Conservation (phyloP, 805 yeast genomes). For the Scheffersomyces amazonensis region DNA sequence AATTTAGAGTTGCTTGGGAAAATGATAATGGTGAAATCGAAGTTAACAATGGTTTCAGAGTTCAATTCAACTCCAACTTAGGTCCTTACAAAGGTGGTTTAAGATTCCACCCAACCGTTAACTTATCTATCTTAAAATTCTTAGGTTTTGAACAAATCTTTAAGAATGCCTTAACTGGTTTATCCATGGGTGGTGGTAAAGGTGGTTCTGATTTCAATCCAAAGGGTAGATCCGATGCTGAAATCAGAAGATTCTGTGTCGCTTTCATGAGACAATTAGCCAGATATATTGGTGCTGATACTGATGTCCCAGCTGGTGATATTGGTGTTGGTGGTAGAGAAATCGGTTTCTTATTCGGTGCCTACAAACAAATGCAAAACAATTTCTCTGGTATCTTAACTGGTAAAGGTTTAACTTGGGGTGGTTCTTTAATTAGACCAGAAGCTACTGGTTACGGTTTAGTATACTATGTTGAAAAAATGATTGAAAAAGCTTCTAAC, state of each 20-base stretch:
- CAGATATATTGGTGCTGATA: constrained; percentile 94
- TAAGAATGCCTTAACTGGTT: constrained; percentile 96
- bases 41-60: constrained; percentile 97
- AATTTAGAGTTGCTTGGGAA: constrained; percentile 98
- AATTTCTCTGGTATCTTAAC: constrained; percentile 96
- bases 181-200: constrained; percentile 98
- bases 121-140: constrained; percentile 91
- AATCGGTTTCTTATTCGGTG: constrained; percentile 94
- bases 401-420: constrained; percentile 98
- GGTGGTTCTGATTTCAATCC: constrained; percentile 99
- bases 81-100: constrained; percentile 99
- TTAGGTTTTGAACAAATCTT: constrained; percentile 98
- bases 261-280: constrained; percentile 94
- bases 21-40: constrained; percentile 88
- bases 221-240: constrained; percentile 88
- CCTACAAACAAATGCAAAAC: constrained; percentile 89
- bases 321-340: constrained; percentile 98
- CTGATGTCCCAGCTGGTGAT: constrained; percentile 99
- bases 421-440: constrained; percentile 98
- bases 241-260: constrained; percentile 95
- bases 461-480: constrained; percentile 94
- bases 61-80: constrained; percentile 95
- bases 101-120: constrained; percentile 96
- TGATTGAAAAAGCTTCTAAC: constrained; percentile 88
- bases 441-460: constrained; percentile 99